Base-by-base conservation (phyloP, 2,329 filamentous ascomycete species). In the Xylaria sp. region DNA sequence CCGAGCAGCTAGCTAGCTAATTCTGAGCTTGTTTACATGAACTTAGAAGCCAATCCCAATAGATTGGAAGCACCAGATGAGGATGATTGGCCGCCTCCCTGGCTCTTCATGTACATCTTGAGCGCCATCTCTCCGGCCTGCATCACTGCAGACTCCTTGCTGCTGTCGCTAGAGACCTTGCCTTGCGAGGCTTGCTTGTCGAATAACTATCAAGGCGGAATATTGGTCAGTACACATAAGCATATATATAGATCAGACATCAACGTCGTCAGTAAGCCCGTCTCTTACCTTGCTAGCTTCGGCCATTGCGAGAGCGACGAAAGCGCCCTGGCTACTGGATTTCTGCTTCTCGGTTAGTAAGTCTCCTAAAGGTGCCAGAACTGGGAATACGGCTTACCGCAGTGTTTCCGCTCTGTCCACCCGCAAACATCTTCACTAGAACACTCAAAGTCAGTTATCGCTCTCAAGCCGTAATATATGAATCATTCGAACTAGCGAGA, bases 21-120 rank as follows among this genome's bases (percentile, higher is more conserved):
- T 19, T 50, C 30, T 17, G 17, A 21, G 19, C 11, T 19, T 39
- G 7, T 19, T 48, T 75, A 72, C 51, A 79, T 66, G 72, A 79
- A 78, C 72, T 79, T 79, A 58, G 76, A 76, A 1, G 77, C 77
- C 54, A 79, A 64, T 32, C 73, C 65, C 42, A 78, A 58, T n/a
- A 79, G 61, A 19, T 72, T 58, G 17, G 72, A 73, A 60, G 58
- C 55, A 19, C 75, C 72, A 21, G 54, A 74, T 19, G 71, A 71
- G 14, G 61, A 73, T 5, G 55, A 36, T 8, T 82, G 79, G 42
- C 84, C 82, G 71, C 85, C 80, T 21, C 86, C 86, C 78, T 93
- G 86, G 74, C 87, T 89, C 87, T 97, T 94, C 84, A 97, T 82
- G 80, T 94, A 97, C 88, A 97, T 92, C 87, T 97, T 94, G 75